Conservation (phyloP, 2,329 filamentous ascomycete species). For the Akanthomyces uredinophilus region DNA sequence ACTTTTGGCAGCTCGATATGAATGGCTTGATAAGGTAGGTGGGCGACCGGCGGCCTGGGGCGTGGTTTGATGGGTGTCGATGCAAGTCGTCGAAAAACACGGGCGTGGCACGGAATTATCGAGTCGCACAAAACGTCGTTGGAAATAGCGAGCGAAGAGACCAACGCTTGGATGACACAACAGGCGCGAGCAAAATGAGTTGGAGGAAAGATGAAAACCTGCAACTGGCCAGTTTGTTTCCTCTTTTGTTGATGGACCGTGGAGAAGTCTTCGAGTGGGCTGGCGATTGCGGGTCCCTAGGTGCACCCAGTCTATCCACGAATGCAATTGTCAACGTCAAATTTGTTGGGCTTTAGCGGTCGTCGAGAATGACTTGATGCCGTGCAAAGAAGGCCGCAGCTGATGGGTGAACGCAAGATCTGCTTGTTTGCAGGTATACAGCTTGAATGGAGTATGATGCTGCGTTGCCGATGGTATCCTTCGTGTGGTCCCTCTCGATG, state of each 20-base stretch:
- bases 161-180: background rate
- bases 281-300: constrained; percentile 1
- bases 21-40: background rate
- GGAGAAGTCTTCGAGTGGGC: background rate
- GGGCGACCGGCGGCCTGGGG: background rate
- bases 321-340: background rate
- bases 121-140: background rate
- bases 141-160: background rate
- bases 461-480: background rate
- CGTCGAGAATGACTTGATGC: background rate
- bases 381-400: background rate
- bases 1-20: background rate
- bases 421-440: background rate
- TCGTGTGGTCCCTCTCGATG: background rate
- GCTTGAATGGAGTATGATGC: background rate
- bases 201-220: background rate
- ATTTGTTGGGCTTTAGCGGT: background rate
- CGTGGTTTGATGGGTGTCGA: background rate
- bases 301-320: background rate
- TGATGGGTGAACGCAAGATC: too few species aligned
- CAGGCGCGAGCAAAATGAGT: background rate
- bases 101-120: background rate
- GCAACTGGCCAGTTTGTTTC: background rate
- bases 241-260: background rate
- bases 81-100: background rate